phyloP scores from a whole-genome alignment of 306 rosid genomes.

The Malus orientalis region DNA sequence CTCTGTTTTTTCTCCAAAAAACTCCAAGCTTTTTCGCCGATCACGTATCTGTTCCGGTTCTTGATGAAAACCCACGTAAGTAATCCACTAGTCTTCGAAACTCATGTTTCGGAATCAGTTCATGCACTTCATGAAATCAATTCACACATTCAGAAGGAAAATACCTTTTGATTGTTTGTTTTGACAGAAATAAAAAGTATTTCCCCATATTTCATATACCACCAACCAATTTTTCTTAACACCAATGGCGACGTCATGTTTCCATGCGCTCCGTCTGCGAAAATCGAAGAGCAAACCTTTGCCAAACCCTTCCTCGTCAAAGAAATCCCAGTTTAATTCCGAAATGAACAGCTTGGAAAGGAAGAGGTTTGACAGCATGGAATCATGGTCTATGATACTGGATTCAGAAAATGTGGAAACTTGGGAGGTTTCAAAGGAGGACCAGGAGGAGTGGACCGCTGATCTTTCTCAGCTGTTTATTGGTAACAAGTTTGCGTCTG shows the following conservation, averaged over 20 bases:
- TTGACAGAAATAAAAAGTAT: not conserved
- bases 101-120: conserved; percentile 78
- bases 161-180: conserved; percentile 40
- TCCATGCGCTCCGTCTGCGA: conserved; percentile 45
- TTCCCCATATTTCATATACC: not conserved
- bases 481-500: conserved; percentile 92
- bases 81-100: conserved; percentile 21
- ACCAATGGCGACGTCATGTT: conserved; percentile 68
- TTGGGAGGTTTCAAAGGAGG: conserved; percentile 85
- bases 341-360: conserved; percentile 75
- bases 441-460: conserved; percentile 92
- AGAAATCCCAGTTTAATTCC: conserved; percentile 34
- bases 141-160: conserved; percentile 77
- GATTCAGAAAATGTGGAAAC: conserved; percentile 93
- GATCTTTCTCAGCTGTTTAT: conserved; percentile 92
- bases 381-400: conserved; percentile 97
- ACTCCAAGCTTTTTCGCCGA: conserved; percentile 21
- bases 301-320: conserved; percentile 41
- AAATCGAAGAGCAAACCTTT: conserved; percentile 62
- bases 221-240: not conserved
- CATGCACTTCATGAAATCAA: conserved; percentile 72
- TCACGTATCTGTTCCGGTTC: conserved; percentile 22
- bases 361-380: conserved; percentile 85
- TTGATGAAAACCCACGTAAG: conserved; percentile 30
- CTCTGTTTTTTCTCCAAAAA: conserved; percentile 9